These are phyloP conservation scores for Pleodorina starrii DNA, from an alignment of 139 green algal genomes.

Conservation along the genomic window DNA sequence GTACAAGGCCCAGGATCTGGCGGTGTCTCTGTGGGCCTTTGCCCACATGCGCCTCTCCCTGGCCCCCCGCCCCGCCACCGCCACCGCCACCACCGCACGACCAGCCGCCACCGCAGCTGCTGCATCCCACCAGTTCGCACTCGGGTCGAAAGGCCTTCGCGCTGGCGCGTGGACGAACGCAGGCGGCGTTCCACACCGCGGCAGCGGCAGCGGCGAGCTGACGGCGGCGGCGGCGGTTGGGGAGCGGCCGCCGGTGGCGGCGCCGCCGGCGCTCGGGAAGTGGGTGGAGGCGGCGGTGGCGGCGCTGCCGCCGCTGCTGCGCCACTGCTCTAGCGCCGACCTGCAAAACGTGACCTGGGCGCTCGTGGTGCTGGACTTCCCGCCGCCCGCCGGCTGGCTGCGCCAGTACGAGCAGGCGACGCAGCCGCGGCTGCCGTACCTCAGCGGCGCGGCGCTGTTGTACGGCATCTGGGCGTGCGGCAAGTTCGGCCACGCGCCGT, in stretches of 20 bases:
- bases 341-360: slow-evolving; percentile 14
- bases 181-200: too few relatives aligned
- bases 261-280: background rate
- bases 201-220: background rate
- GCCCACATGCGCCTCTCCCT: slow-evolving; percentile 16
- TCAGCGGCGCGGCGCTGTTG: background rate
- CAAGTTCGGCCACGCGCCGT: slow-evolving; percentile 27
- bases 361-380: background rate
- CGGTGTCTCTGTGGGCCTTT: slow-evolving; percentile 18
- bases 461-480: slow-evolving; percentile 26
- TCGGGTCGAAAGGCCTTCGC: too few relatives aligned
- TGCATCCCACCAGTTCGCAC: too few relatives aligned
- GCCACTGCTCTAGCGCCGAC: background rate
- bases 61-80: background rate
- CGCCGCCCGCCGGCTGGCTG: background rate
- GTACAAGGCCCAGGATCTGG: background rate
- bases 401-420: background rate
- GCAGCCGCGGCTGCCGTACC: background rate
- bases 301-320: background rate
- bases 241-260: background rate
- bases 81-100: background rate
- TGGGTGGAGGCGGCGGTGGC: slow-evolving; percentile 10
- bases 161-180: too few relatives aligned
- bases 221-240: background rate
- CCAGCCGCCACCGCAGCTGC: background rate